A percentile compares a stretch with the other conserved stretches of the same genome.
phyloP scores from a whole-genome alignment of 2,329 filamentous ascomycete genomes.

The Fusarium sp. region DNA sequence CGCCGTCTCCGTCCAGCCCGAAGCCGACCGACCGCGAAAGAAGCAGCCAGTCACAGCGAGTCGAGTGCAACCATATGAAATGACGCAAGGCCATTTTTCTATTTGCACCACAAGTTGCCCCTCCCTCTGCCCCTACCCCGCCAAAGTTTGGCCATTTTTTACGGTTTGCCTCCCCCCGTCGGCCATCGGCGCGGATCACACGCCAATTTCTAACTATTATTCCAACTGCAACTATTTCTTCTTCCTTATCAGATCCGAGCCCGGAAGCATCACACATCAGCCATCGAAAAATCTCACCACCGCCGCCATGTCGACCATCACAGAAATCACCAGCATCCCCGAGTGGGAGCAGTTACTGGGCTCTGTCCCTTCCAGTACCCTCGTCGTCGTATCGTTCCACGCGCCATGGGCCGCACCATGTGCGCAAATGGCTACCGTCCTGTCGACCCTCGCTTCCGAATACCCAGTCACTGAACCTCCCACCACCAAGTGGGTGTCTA shows the following conservation, averaged over 20 bases:
- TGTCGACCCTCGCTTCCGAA: constrained; percentile 87
- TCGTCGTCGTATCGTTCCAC: constrained; percentile 93
- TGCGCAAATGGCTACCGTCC: constrained; percentile 91
- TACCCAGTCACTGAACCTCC: constrained; percentile 79
- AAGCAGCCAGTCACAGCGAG: no score
- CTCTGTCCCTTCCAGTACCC: constrained; percentile 76
- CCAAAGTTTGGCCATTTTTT: constrained; percentile 42
- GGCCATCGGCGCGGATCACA: constrained; percentile 32
- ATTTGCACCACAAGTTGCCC: constrained; percentile 32
- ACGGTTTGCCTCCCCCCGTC: constrained; percentile 29
- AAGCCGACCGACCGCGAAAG: constrained; percentile 15
- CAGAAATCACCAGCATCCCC: constrained; percentile 80
- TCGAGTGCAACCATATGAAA: constrained; percentile 38
- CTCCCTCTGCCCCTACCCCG: constrained; percentile 45
- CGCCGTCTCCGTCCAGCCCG: constrained; percentile 11
- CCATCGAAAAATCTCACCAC: constrained; percentile 12
- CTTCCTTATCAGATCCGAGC: constrained; percentile 42
- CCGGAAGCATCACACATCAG: constrained; percentile 18
- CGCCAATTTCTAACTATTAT: constrained; percentile 11
- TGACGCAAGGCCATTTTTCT: constrained; percentile 48
- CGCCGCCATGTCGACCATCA: constrained; percentile 78
- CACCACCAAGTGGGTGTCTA: constrained; percentile 84
- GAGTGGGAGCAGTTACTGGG: constrained; percentile 80
- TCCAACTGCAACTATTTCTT: constrained; percentile 27
- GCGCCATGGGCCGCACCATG: constrained; percentile 97